Evolutionary conservation across 2,329 filamentous ascomycete genomes (phyloP).

Genomic region (Verticillium isaacii): DNA sequence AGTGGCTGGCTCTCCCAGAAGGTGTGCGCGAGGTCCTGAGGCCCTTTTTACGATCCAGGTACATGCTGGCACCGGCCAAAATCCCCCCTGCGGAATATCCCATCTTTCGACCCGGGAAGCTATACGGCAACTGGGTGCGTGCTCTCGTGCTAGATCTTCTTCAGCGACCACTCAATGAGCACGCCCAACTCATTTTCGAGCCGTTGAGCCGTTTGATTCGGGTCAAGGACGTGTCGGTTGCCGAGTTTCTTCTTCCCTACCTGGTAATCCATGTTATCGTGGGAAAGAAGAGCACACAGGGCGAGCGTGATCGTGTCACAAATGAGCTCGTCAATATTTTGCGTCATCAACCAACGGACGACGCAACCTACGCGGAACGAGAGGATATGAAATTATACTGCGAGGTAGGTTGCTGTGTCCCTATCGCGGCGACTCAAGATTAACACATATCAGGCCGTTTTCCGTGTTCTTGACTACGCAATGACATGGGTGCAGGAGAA

Average conservation of each 20-base stretch:
- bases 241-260: conserved; percentile 86
- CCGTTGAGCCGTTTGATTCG: conserved; percentile 78
- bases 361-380: conserved; percentile 54
- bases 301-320: conserved; percentile 61
- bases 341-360: conserved; percentile 47
- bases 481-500: conserved; percentile 86
- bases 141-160: conserved; percentile 78
- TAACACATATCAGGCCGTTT: conserved; percentile 62
- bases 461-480: conserved; percentile 85
- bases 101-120: conserved; percentile 63
- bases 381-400: conserved; percentile 82
- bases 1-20: conserved; percentile 76
- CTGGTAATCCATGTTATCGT: conserved; percentile 78
- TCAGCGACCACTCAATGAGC: conserved; percentile 68
- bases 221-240: conserved; percentile 79
- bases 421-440: conserved; percentile 10
- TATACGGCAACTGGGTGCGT: conserved; percentile 78
- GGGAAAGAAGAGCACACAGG: conserved; percentile 55
- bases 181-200: conserved; percentile 73
- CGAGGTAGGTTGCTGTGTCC: conserved; percentile 54
- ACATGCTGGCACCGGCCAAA: conserved; percentile 62
- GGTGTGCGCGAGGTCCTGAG: conserved; percentile 75
- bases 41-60: conserved; percentile 83
- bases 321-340: conserved; percentile 72
- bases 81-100: conserved; percentile 64